Base-by-base conservation (phyloP, 768 basidiomycete species). In the Daedaleopsis sinensis region DNA sequence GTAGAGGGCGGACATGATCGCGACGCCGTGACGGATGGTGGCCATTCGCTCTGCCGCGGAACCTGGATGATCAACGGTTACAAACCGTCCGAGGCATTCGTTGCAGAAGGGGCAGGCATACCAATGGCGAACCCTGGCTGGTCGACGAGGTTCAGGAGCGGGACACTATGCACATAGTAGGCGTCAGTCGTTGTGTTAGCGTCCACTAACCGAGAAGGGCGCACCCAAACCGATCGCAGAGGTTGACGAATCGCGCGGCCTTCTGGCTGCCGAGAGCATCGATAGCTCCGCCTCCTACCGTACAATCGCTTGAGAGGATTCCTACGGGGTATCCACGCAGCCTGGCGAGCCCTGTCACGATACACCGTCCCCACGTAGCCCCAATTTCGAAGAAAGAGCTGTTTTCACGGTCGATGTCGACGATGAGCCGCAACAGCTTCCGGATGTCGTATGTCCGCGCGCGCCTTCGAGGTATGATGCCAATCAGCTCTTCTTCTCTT, bases 331-430 rank as follows among this genome's bases (percentile, higher is more conserved):
- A 36, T 5, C 64, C 64, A 16, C 18, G 27, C 3, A 65, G 61
- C 43, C 64, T 49, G 5, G 64, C 61, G 8, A 65, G 37, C 0
- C 61, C 64, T 0, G 64, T 65, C 1, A 62, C 64, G 10, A 62
- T 44, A 10, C 49, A 52, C 38, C 55, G 42, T 5, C 64, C 64
- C 64, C 64, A 65, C 6, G 57, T 65, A 2, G 47, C 58, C 1
- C 64, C 64, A n/a, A 62, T 65, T 39, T 65, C 64, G 55, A 65
- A 65, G 57, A 65, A 65, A 4, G 64, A 58, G 27, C 27, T 32
- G 27, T 32, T 7, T 32, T 7, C 27, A 32, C 27, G 27, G 19
- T 46, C 39, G 18, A 53, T 6, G 43, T 65, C 64, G 38, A 65
- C 57, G 5, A 65, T n/a, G 1, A 65, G 46, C 9, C 50, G 35